Conservation (phyloP, 768 basidiomycete genomes). For the Paxillus ammoniavirescens region DNA sequence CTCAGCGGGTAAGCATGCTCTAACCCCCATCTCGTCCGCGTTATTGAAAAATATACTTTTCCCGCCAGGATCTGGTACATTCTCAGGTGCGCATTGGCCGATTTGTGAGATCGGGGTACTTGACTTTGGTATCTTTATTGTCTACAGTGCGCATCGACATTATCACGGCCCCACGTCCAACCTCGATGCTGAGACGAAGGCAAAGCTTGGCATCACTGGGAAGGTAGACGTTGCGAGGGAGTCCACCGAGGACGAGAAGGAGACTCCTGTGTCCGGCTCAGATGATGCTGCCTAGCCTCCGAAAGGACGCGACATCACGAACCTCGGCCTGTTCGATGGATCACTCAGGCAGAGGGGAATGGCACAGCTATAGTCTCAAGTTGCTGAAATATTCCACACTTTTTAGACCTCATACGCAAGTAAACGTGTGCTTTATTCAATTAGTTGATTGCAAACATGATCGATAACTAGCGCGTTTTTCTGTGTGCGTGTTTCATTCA, state of each 20-base stretch:
- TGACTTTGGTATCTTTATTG: neutral
- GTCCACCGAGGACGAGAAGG: neutral
- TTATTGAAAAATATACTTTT: neutral
- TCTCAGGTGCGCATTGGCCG: conserved; percentile 7
- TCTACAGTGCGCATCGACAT: conserved; percentile 47
- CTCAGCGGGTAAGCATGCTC: conserved; percentile 47
- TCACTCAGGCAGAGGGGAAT: neutral
- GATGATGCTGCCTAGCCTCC: neutral
- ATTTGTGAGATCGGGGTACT: neutral
- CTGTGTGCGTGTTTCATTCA: too few relatives aligned
- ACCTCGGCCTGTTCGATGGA: neutral
- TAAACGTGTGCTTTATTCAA: too few relatives aligned
- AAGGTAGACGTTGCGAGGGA: neutral
- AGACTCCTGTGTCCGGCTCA: neutral
- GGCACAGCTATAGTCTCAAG: too few relatives aligned
- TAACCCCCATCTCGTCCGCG: neutral
- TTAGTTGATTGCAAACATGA: too few relatives aligned
- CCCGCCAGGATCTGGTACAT: conserved; percentile 50
- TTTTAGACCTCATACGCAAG: too few relatives aligned
- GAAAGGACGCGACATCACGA: neutral
- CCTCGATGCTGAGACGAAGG: conserved; percentile 22
- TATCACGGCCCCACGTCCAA: conserved; percentile 58
- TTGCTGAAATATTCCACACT: too few relatives aligned
- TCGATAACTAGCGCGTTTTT: too few relatives aligned
- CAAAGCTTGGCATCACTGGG: neutral